Evolutionary conservation across 352 stramenopile species (phyloP), one percentile per base, ranked within the genome.

Genomic region (Pythium folliculosum): DNA sequence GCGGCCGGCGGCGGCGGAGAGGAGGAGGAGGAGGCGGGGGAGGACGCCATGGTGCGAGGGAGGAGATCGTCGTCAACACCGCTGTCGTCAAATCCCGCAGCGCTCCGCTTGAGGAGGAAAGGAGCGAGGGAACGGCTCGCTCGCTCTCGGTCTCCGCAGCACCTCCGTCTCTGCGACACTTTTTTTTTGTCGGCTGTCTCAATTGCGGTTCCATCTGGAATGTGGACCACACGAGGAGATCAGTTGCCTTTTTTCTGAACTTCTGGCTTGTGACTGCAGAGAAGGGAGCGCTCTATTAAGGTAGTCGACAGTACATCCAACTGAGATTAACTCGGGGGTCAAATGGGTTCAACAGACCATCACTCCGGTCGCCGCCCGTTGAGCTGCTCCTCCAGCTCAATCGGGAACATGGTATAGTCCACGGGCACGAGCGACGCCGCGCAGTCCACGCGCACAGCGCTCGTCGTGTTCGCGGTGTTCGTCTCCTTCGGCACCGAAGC

Each of bases 371-470:
- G 23, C 21, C 19, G 25, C 17, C 32, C 60, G 44, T 72, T 72
- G 25, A 72, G 54, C n/a, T 50, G 0, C n/a, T 67, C 59, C 47
- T 72, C 66, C 0, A 60, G 59, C 19, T 68, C 66, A 16, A 72
- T 60, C 16, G 66, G 60, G 53, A 61, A 72, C 35, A 60, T 61
- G 9, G 53, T 61, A 8, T 47, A 35, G 19, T 63, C 21, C 5
- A 23, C 7, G 0, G 54, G 37, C 4, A n/a, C 21, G 7, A 25
- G 13, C 9, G 30, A 17, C 8, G 58, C 44, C 10, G 14, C 27
- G 38, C 66, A 72, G 40, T 67, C 45, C 10, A 67, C 51, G 51
- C 54, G 30, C 23, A 21, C 12, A 16, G 49, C 12, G 37, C 5
- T 17, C 3, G 21, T 21, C 4, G 53, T 21, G n/a, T 38, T 37